Conservation (phyloP, 495 filamentous ascomycete species). For the Lindgomyces ingoldianus region DNA sequence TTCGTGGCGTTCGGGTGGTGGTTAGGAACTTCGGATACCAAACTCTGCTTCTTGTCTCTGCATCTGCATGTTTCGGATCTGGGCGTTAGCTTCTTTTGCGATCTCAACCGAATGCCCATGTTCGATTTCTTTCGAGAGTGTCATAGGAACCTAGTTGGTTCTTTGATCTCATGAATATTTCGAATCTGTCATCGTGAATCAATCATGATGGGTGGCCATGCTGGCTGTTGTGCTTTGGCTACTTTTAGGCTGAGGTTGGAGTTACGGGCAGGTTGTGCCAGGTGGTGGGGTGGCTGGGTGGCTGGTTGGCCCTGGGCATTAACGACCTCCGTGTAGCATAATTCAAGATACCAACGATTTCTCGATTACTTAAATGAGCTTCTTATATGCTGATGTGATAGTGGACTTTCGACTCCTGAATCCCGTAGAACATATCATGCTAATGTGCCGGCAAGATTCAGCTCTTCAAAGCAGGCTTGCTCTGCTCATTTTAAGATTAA, state of each 20-base stretch:
- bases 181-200: neutral
- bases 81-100: neutral
- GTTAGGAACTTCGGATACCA: neutral
- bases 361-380: neutral
- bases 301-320: neutral
- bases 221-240: neutral
- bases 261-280: too few relatives aligned
- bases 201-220: too few relatives aligned
- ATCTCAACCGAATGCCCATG: too few relatives aligned
- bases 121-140: neutral
- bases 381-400: neutral
- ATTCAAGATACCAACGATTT: neutral
- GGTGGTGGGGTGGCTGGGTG: neutral
- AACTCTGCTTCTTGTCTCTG: neutral
- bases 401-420: neutral
- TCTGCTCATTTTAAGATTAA: too few relatives aligned
- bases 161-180: neutral
- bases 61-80: too few relatives aligned
- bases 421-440: neutral
- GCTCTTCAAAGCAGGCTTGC: neutral
- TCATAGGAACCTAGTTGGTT: neutral
- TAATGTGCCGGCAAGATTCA: neutral
- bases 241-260: neutral
- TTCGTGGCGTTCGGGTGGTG: neutral
- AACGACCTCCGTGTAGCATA: neutral